phyloP scores from a whole-genome alignment of 345 rosid species.

The Boechera divaricarpa region DNA sequence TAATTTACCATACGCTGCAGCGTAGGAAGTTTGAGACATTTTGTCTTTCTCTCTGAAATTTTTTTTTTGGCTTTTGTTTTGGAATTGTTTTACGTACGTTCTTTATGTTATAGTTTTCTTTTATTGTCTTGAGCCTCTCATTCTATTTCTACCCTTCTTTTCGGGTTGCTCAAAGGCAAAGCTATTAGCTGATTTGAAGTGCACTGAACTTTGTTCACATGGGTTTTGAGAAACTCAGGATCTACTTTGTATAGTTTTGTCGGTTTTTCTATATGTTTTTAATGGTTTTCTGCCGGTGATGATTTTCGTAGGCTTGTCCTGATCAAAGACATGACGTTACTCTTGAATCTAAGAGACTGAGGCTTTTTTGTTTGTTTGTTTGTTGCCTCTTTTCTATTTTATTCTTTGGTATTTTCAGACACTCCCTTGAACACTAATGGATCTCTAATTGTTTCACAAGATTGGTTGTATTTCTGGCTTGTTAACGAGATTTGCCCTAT shows the following conservation, averaged over 20 bases:
- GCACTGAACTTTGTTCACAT: neutral
- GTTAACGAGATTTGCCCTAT: too few species aligned
- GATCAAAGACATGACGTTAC: constrained; percentile 40
- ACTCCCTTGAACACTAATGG: neutral
- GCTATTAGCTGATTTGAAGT: neutral
- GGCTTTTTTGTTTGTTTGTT: constrained; percentile 23
- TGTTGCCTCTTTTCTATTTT: neutral
- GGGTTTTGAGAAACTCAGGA: neutral
- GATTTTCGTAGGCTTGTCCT: constrained; percentile 58
- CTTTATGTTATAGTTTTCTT: neutral
- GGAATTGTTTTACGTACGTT: too few species aligned
- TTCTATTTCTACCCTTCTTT: too few species aligned
- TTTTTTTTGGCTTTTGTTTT: neutral
- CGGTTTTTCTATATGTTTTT: neutral
- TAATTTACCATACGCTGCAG: constrained; percentile 42
- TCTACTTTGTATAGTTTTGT: neutral
- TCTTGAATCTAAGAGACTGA: constrained; percentile 36
- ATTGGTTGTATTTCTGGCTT: too few species aligned
- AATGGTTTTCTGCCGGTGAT: constrained; percentile 40
- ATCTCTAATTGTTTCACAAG: neutral
- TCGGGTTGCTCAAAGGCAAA: neutral
- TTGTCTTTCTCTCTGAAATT: neutral
- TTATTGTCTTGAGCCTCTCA: neutral
- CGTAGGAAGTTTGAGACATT: constrained; percentile 48
- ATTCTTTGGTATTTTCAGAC: neutral